A percentile compares a stretch with the other conserved stretches of the same genome.
These are phyloP conservation scores for Aechmea fasciata DNA, from an alignment of 176 grass and related monocot genomes.

Conservation along the genomic window DNA sequence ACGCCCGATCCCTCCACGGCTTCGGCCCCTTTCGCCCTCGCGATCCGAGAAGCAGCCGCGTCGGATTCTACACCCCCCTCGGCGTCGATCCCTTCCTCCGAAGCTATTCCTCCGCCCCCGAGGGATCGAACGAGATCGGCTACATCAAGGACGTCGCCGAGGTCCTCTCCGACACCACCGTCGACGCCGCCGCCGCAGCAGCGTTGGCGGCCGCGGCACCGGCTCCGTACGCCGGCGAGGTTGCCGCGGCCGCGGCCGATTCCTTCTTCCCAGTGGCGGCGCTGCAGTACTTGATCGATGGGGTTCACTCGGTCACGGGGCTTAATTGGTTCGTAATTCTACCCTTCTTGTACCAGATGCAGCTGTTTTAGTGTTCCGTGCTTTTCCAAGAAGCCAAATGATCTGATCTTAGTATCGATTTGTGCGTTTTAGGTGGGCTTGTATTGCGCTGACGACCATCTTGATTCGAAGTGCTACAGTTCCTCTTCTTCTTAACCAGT, in stretches of 20 bases:
- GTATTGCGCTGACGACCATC: conserved; percentile 67
- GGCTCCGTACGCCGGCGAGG: conserved; percentile 72
- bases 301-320: conserved; percentile 56
- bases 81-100: conserved; percentile 16
- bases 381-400: too few species aligned
- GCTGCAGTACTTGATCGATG: conserved; percentile 81
- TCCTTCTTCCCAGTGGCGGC: conserved; percentile 55
- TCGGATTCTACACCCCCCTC: conserved; percentile 13
- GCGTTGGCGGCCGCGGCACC: conserved; percentile 25
- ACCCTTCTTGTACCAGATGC: background rate
- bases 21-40: background rate
- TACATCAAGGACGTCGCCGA: conserved; percentile 7
- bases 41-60: background rate
- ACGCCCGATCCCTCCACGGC: background rate
- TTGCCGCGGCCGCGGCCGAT: conserved; percentile 70
- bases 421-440: conserved; percentile 66
- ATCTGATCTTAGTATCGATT: background rate
- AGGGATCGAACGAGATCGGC: background rate
- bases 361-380: too few species aligned
- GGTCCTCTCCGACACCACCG: conserved; percentile 25
- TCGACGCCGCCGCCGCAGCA: conserved; percentile 34
- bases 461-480: conserved; percentile 58
- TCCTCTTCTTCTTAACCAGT: conserved; percentile 59
- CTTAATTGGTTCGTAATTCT: conserved; percentile 43
- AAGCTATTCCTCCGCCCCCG: conserved; percentile 8